Base-by-base conservation (phyloP, 2,329 filamentous ascomycete genomes). In the Colletotrichum musicola region DNA sequence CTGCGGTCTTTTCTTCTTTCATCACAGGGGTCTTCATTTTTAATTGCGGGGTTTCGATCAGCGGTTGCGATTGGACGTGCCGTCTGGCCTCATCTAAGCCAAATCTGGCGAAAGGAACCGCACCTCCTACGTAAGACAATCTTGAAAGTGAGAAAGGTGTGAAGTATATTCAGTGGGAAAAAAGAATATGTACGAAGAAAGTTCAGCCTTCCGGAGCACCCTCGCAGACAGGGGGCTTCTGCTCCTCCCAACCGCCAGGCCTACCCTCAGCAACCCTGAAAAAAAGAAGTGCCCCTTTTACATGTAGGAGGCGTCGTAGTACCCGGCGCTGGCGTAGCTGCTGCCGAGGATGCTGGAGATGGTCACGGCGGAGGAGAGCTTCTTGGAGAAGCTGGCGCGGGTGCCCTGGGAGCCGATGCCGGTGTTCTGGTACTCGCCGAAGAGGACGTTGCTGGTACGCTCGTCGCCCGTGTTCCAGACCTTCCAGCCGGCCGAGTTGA, bases 401-500 rank as follows among this genome's bases (percentile, higher is more conserved):
- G 80, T 82, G 0, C 88, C 88, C 18, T 78, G 76, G 2, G 88
- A 81, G 2, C 90, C 89, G 38, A 79, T 75, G 1, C 90, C 90
- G 1, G 82, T 83, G 77, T 92, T 92, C 20, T 72, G 77, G 73
- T 86, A 91, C 80, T 92, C 90, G 10, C 78, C 86, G 70, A 87
- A 91, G 27, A 80, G 76, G 1, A 90, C 85, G 50, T 86, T 78
- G 40, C 80, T 81, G 1, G 86, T 89, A 42, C 83, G 81, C n/a
- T 81, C 74, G 50, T 84, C 79, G 3, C 79, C 80, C 1, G 72
- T 78, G 65, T 83, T 83, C 89, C 89, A 92, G 30, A 80, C 74
- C 2, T 73, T 75, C 89, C 90, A 92, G 0, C 89, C 90, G 0
- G 84, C 84, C 2, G 81, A 68, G 72, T 90, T 90, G 73, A 92